These are phyloP conservation scores for Candida freyschussii DNA, from an alignment of 1,139 yeast genomes.

Conservation along the genomic window DNA sequence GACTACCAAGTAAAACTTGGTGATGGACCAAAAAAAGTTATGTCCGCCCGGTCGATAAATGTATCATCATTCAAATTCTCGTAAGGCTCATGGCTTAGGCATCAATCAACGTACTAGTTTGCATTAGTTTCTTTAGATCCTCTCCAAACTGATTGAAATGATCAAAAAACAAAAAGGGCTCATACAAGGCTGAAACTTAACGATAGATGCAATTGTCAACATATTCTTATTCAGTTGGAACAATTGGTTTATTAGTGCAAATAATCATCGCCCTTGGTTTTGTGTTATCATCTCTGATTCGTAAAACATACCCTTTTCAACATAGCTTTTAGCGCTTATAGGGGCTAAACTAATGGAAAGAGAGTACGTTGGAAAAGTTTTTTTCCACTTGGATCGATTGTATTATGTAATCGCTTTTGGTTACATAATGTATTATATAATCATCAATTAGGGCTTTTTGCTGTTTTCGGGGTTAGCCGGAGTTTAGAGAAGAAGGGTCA, in stretches of 20 bases:
- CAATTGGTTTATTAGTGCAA: conserved; percentile 65
- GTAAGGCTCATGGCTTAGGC: neutral
- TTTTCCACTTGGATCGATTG: no score
- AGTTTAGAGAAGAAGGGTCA: no score
- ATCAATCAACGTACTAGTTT: neutral
- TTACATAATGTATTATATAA: no score
- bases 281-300: neutral
- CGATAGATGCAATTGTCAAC: conserved; percentile 71
- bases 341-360: no score
- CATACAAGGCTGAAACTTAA: conserved; percentile 89
- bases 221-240: conserved; percentile 70
- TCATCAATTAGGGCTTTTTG: no score
- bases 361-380: no score
- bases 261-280: conserved; percentile 51
- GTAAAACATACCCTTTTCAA: neutral
- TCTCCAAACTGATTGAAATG: neutral
- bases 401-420: no score
- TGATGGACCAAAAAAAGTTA: conserved; percentile 39
- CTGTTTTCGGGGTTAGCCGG: no score
- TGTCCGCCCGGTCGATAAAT: conserved; percentile 82
- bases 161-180: conserved; percentile 34
- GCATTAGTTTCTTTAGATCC: no score
- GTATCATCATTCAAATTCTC: conserved; percentile 11
- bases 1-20: conserved; percentile 56
- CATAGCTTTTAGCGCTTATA: conserved; percentile 25